Base-by-base conservation (phyloP, 768 basidiomycete genomes). In the Naganishia kalamii region DNA sequence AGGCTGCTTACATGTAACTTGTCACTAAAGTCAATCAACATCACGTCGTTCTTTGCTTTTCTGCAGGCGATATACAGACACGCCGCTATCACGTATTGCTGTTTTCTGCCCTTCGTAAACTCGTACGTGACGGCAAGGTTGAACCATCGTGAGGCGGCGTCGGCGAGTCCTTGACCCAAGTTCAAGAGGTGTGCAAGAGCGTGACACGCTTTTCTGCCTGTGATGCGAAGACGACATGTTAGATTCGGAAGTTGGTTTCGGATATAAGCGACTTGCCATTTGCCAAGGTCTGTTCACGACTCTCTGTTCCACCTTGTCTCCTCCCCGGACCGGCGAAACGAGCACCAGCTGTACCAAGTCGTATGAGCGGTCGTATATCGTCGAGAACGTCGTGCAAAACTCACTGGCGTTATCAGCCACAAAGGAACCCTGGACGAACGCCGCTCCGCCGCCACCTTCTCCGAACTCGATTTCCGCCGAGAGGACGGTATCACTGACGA, bases 21-120 rank as follows among this genome's bases (percentile, higher is more conserved):
- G 75, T 98, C 94, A n/a, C 91, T 91, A 72, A 99, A 98, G 79
- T 99, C 96, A 68, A 99, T 98, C 27, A 99, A 85, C 96, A 98
- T 98, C 77, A 93, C 90, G 63, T 87, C 90, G 60, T 90, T 91
- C 78, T 94, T 90, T 72, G 88, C 89, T 78, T 92, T 87, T 66
- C 94, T 79, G 75, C 92, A 94, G 3, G 92, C 90, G 46, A 94
- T 85, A 74, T 99, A 98, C 49, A 98, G 83, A 75, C 96, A 99
- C 44, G 93, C 89, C 3, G 93, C 96, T 37, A 94, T 89, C 68
- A 99, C 91, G 71, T 96, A 92, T 74, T 90, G 81, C 71, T 90
- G 90, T 72, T 88, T 87, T 29, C 96, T 84, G 10, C 96, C 96
- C 77, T 93, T 91, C 3, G 83, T 94, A 76, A 99, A 99, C 69